These are phyloP conservation scores for Nemania sp. DNA, from an alignment of 2,329 filamentous ascomycete genomes.

Conservation along the genomic window DNA sequence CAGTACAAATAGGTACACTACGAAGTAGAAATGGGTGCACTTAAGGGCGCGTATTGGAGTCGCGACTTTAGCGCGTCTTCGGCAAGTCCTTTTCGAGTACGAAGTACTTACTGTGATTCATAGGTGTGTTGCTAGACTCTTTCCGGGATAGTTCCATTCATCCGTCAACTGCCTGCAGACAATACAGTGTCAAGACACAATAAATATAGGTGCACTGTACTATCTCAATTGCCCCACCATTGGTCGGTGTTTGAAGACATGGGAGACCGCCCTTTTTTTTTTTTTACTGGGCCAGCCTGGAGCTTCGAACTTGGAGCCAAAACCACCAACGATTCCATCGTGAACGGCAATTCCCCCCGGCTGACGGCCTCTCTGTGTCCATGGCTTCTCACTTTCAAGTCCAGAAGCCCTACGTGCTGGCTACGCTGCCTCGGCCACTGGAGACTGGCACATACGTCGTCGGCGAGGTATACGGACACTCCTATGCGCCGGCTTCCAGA, in stretches of 20 bases:
- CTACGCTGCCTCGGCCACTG: conserved; percentile 62
- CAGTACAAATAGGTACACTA: too few species aligned
- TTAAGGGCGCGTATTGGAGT: conserved; percentile 16
- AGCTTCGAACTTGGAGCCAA: conserved; percentile 7
- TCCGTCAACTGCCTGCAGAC: not conserved
- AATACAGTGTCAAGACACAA: not conserved
- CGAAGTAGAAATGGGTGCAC: not conserved
- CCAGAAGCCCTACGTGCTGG: conserved; percentile 67
- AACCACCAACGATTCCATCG: conserved; percentile 17
- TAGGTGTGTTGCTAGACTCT: too few species aligned
- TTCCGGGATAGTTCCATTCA: not conserved
- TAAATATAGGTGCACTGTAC: too few species aligned
- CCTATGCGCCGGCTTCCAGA: conserved; percentile 58
- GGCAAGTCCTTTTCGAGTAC: not conserved
- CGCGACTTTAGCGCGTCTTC: conserved; percentile 20
- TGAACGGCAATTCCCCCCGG: conserved; percentile 1
- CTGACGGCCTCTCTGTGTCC: conserved; percentile 7
- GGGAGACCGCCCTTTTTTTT: conserved; percentile 37
- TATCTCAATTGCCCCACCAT: conserved; percentile 21
- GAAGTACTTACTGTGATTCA: too few species aligned
- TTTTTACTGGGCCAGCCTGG: conserved; percentile 3
- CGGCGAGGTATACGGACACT: conserved; percentile 55
- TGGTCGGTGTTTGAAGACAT: conserved; percentile 25
- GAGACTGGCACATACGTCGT: conserved; percentile 60
- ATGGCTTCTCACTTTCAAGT: conserved; percentile 67